A percentile compares a stretch with the other conserved stretches of the same genome.
Evolutionary conservation across 257 asterid species (phyloP).

Genomic region (Striga asiatica): DNA sequence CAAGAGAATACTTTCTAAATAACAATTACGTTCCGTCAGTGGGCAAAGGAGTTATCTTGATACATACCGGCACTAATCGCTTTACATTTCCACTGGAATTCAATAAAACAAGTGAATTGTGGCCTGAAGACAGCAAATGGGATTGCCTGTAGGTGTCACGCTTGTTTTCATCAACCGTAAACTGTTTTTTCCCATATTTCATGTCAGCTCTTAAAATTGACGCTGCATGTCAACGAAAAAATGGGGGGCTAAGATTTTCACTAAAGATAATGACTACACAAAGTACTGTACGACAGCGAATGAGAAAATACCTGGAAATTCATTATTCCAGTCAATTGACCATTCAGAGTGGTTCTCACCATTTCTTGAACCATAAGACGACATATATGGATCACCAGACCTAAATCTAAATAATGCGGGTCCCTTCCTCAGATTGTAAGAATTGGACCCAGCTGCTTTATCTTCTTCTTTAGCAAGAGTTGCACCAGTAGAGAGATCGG

Average conservation of each 20-base stretch:
- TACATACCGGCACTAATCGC: conserved; percentile 53
- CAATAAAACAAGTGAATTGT: conserved; percentile 25
- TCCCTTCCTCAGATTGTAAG: conserved; percentile 72
- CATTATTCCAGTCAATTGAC: conserved; percentile 75
- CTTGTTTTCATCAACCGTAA: conserved; percentile 63
- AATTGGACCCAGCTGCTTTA: conserved; percentile 45
- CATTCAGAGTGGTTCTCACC: conserved; percentile 63
- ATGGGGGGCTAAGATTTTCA: neutral
- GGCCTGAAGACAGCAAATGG: conserved; percentile 30
- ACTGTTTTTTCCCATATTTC: conserved; percentile 79
- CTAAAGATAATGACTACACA: too few relatives aligned
- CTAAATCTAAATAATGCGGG: conserved; percentile 37
- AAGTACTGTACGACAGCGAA: too few relatives aligned
- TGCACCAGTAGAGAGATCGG: conserved; percentile 46
- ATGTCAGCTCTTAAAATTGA: conserved; percentile 80
- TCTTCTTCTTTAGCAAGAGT: conserved; percentile 56
- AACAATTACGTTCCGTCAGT: too few relatives aligned
- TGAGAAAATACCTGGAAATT: conserved; percentile 86
- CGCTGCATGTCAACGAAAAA: conserved; percentile 39
- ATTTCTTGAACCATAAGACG: conserved; percentile 46
- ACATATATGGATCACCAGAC: conserved; percentile 35
- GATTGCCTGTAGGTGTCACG: conserved; percentile 70
- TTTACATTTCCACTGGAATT: conserved; percentile 42
- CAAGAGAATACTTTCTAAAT: too few relatives aligned
- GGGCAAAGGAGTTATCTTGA: neutral